Evolutionary conservation across 2,329 filamentous ascomycete genomes (phyloP).

Genomic region (Magnaporthiopsis incrustans): DNA sequence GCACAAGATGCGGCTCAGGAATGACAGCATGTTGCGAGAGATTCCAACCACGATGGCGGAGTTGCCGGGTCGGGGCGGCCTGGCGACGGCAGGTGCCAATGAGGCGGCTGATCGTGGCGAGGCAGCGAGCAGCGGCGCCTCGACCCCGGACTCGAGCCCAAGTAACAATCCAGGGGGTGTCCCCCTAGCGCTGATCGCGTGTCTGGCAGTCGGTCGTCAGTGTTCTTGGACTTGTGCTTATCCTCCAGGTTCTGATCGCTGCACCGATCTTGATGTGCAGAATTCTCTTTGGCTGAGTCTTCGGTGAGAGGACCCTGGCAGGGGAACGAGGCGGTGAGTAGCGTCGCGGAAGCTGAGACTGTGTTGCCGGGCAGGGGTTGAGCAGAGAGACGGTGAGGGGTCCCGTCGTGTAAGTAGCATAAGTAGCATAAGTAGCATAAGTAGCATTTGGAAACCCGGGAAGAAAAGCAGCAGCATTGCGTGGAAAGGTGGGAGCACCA

Average conservation of each 20-base stretch:
- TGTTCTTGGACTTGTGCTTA: not conserved
- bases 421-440: too few relatives aligned
- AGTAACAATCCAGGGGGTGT: too few relatives aligned
- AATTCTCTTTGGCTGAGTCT: not conserved
- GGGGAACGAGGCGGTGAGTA: not conserved
- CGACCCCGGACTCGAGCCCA: not conserved
- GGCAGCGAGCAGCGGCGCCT: not conserved
- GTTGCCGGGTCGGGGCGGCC: too few relatives aligned
- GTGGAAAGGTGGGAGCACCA: too few relatives aligned
- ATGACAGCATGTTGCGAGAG: not conserved
- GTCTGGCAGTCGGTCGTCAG: not conserved
- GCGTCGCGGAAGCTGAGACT: not conserved
- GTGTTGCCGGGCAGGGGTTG: not conserved
- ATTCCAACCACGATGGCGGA: not conserved
- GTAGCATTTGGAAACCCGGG: too few relatives aligned
- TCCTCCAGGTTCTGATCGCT: not conserved
- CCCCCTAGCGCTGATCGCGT: not conserved
- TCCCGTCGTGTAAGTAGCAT: not conserved
- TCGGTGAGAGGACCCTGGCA: not conserved
- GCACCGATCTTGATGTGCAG: not conserved
- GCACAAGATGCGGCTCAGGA: not conserved
- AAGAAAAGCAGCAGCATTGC: too few relatives aligned
- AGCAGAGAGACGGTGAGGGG: not conserved
- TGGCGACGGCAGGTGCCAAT: not conserved
- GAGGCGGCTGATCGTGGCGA: not conserved